These are phyloP conservation scores for Prunus yedoensis DNA, from an alignment of 331 rosid species.

Conservation along the genomic window DNA sequence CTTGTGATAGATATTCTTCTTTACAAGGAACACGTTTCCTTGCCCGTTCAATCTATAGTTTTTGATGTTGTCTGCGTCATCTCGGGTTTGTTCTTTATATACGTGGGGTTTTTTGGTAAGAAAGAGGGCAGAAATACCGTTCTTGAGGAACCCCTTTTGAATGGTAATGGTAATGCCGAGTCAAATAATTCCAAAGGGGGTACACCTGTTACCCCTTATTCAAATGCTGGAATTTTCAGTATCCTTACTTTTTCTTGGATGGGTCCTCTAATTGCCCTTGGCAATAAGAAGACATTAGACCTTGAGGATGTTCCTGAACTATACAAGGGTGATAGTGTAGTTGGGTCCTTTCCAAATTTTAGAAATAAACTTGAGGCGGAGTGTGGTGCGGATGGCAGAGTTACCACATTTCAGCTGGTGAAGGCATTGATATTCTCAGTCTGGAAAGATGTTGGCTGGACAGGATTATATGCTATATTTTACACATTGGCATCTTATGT, in stretches of 20 bases:
- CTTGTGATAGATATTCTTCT: slow-evolving; percentile 49
- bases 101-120: slow-evolving; percentile 42
- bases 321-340: slow-evolving; percentile 51
- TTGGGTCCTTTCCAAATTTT: slow-evolving; percentile 47
- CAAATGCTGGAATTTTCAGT: slow-evolving; percentile 79
- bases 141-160: slow-evolving; percentile 68
- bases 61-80: slow-evolving; percentile 52
- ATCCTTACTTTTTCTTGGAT: slow-evolving; percentile 75
- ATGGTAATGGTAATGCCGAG: slow-evolving; percentile 34
- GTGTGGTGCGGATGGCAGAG: slow-evolving; percentile 39
- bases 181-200: slow-evolving; percentile 45
- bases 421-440: slow-evolving; percentile 48
- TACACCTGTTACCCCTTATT: slow-evolving; percentile 64
- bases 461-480: slow-evolving; percentile 35
- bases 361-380: slow-evolving; percentile 47
- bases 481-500: slow-evolving; percentile 63
- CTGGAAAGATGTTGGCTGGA: slow-evolving; percentile 65
- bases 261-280: slow-evolving; percentile 62
- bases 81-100: slow-evolving; percentile 47
- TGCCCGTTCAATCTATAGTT: slow-evolving; percentile 42
- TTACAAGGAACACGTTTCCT: slow-evolving; percentile 26
- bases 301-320: slow-evolving; percentile 91
- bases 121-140: slow-evolving; percentile 28
- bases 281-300: slow-evolving; percentile 67
- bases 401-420: slow-evolving; percentile 55